These are phyloP conservation scores for Pinus albicaulis DNA, from an alignment of 75 land plant genomes.

Conservation along the genomic window DNA sequence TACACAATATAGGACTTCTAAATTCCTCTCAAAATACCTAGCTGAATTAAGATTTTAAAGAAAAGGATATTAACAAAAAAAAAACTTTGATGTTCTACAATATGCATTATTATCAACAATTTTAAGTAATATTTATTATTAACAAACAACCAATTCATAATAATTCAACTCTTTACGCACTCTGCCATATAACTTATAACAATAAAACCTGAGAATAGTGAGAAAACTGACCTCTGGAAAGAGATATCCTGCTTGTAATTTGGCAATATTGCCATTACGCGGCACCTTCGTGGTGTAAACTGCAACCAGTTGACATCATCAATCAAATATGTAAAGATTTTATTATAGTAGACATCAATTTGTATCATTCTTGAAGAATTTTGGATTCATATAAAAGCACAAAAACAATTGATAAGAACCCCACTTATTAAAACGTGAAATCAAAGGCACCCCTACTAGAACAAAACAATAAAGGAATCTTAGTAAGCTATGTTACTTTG, in stretches of 20 bases:
- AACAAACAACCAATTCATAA: neutral
- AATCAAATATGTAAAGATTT: neutral
- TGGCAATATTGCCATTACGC: slow-evolving; percentile 70
- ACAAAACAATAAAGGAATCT: neutral
- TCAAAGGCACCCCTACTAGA: neutral
- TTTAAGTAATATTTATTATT: neutral
- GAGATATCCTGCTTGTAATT: slow-evolving; percentile 62
- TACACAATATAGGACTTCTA: neutral
- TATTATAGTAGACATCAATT: neutral
- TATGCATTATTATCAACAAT: neutral
- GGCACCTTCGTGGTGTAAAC: slow-evolving; percentile 60
- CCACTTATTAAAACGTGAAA: neutral
- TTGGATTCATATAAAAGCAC: neutral
- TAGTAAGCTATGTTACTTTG: neutral
- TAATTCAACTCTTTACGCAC: slow-evolving; percentile 1
- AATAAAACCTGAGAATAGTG: neutral
- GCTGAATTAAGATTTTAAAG: neutral
- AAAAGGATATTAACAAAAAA: neutral
- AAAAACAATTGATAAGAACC: neutral
- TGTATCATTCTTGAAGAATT: neutral
- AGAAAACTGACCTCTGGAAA: slow-evolving; percentile 69
- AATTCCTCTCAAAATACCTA: neutral
- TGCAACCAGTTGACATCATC: slow-evolving; percentile 14
- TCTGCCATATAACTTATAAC: neutral
- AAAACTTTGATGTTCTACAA: neutral